Conservation (phyloP, 129 eudicot genomes). For the Flaveria bidentis region DNA sequence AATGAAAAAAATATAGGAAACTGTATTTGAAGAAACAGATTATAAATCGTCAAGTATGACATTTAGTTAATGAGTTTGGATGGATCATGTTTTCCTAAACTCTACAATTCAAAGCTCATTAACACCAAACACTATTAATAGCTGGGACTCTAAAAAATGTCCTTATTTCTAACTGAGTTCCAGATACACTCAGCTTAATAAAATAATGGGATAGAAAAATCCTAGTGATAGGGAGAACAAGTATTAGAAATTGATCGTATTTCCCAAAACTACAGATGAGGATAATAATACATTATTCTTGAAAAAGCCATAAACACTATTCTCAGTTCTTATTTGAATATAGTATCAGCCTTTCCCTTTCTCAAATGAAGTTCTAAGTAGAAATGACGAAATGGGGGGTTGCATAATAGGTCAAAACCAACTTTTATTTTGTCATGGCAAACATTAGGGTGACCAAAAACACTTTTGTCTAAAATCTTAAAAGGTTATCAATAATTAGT, state of each 20-base stretch:
- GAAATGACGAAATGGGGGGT: neutral
- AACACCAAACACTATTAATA: constrained; percentile 4
- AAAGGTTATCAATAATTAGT: neutral
- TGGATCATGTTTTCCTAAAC: neutral
- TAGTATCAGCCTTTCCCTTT: neutral
- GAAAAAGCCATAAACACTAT: constrained; percentile 8
- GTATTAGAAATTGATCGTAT: neutral
- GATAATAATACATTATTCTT: neutral
- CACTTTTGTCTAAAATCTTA: neutral
- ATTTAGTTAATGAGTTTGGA: neutral
- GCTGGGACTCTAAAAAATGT: neutral
- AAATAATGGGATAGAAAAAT: neutral
- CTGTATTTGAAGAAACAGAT: neutral
- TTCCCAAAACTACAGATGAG: neutral
- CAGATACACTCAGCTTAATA: constrained; percentile 11
- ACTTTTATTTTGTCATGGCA: neutral
- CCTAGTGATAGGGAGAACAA: constrained; percentile 2
- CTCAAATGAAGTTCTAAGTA: neutral
- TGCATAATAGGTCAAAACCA: neutral
- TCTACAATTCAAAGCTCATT: constrained; percentile 1
- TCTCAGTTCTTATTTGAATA: constrained; percentile 2
- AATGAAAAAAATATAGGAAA: neutral
- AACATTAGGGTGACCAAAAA: neutral
- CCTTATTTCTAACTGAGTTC: constrained; percentile 15
- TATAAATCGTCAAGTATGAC: neutral